A percentile compares a stretch with the other conserved stretches of the same genome.
Evolutionary conservation across 257 asterid genomes (phyloP).

Genomic region (Primulina eburnea): DNA sequence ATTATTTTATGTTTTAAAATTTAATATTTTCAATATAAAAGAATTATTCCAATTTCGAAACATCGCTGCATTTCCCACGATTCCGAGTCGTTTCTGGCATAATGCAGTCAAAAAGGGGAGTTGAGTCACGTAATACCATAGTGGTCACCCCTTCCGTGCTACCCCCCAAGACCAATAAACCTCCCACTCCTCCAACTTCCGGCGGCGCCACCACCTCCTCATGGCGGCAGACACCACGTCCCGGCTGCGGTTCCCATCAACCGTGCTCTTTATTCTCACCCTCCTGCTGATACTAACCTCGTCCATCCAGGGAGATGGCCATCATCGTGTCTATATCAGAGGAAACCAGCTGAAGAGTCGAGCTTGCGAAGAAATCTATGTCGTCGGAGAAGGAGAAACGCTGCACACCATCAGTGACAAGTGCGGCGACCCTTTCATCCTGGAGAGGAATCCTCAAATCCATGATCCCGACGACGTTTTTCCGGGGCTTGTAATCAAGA

Average conservation of each 20-base stretch:
- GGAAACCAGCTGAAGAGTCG: conserved; percentile 22
- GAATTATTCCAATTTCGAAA: not conserved
- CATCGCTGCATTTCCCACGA: not conserved
- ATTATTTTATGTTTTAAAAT: no score
- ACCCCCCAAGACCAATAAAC: not conserved
- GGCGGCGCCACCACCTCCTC: not conserved
- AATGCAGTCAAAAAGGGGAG: not conserved
- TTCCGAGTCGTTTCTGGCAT: not conserved
- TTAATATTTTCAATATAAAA: no score
- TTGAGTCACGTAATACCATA: not conserved
- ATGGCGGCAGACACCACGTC: not conserved
- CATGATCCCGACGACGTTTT: conserved; percentile 40
- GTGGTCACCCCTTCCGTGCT: not conserved
- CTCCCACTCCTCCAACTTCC: not conserved
- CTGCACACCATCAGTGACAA: conserved; percentile 35
- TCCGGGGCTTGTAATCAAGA: conserved; percentile 39
- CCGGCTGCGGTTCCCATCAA: not conserved
- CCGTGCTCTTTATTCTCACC: not conserved
- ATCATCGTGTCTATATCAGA: not conserved
- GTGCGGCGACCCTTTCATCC: conserved; percentile 34
- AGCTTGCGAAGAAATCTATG: conserved; percentile 35
- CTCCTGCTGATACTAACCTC: not conserved
- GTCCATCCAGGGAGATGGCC: not conserved
- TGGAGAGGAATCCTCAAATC: conserved; percentile 36
- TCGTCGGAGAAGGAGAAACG: conserved; percentile 39